Evolutionary conservation across 2,329 filamentous ascomycete genomes (phyloP).

Genomic region (Penicillium palitans): DNA sequence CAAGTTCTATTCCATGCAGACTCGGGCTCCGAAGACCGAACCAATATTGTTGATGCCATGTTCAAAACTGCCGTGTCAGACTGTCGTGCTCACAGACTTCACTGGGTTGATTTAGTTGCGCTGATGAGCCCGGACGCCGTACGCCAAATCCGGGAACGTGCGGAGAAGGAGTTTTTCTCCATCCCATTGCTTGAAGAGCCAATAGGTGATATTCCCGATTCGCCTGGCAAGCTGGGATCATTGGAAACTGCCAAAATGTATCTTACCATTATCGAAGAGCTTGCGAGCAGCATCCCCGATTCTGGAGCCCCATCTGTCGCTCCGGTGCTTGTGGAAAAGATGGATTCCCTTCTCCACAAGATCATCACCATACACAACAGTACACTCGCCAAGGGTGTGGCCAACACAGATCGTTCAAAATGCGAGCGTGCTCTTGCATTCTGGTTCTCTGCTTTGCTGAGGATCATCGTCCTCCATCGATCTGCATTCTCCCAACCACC

Average conservation of each 20-base stretch:
- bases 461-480: conserved; percentile 44
- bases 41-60: conserved; percentile 41
- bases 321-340: conserved; percentile 42
- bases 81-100: conserved; percentile 34
- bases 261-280: conserved; percentile 42
- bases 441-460: conserved; percentile 45
- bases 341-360: conserved; percentile 42
- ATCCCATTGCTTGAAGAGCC: conserved; percentile 34
- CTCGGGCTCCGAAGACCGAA: conserved; percentile 29
- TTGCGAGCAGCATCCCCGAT: conserved; percentile 40
- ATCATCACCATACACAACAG: conserved; percentile 32
- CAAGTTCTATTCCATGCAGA: conserved; percentile 41
- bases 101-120: conserved; percentile 43
- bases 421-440: conserved; percentile 38
- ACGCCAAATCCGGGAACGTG: conserved; percentile 44
- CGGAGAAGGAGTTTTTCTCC: conserved; percentile 43
- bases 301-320: conserved; percentile 34
- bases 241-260: conserved; percentile 40
- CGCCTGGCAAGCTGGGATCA: conserved; percentile 18
- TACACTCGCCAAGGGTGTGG: conserved; percentile 19
- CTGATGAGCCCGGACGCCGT: conserved; percentile 41
- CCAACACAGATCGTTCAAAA: conserved; percentile 22
- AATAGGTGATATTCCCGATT: conserved; percentile 12
- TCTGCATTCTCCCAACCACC: conserved; percentile 34
- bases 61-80: conserved; percentile 42